These are phyloP conservation scores for Epichloe bromicola DNA, from an alignment of 2,329 filamentous ascomycete genomes.

Conservation along the genomic window DNA sequence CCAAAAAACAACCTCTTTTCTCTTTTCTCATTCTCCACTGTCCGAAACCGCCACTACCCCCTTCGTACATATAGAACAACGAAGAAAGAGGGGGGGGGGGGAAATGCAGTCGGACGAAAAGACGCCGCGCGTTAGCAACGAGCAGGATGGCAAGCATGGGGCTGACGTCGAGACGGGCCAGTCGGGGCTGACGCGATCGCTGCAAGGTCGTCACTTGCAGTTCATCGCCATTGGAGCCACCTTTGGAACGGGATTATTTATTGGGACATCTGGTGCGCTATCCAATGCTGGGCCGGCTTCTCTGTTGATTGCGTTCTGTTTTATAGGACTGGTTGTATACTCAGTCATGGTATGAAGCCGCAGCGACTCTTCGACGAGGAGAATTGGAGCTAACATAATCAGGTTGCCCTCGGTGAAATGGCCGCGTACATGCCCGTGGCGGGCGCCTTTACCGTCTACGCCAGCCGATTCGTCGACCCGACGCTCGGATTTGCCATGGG, in stretches of 20 bases:
- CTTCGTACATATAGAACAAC: no score
- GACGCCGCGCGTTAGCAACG: slow-evolving; percentile 2
- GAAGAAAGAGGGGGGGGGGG: neutral
- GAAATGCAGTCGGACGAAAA: slow-evolving; percentile 6
- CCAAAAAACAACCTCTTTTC: no score
- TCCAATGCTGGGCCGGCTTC: slow-evolving; percentile 51
- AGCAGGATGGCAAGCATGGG: neutral
- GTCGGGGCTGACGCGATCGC: slow-evolving; percentile 22
- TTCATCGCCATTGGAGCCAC: slow-evolving; percentile 46
- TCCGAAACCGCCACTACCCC: no score
- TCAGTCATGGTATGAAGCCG: slow-evolving; percentile 48
- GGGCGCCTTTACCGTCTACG: slow-evolving; percentile 66
- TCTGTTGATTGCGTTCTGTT: slow-evolving; percentile 53
- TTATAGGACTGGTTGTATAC: slow-evolving; percentile 60
- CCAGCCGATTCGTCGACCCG: slow-evolving; percentile 60
- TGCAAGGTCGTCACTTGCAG: slow-evolving; percentile 30
- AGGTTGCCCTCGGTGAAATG: slow-evolving; percentile 50
- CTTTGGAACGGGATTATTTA: slow-evolving; percentile 61
- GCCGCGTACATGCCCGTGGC: slow-evolving; percentile 65
- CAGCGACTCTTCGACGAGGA: no score
- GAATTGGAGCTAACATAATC: no score
- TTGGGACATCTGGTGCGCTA: slow-evolving; percentile 52
- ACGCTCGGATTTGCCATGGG: slow-evolving; percentile 66
- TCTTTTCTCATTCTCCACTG: no score
- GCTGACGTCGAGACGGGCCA: slow-evolving; percentile 21